These are phyloP conservation scores for Daldinia vernicosa DNA, from an alignment of 495 filamentous ascomycete genomes.

Conservation along the genomic window DNA sequence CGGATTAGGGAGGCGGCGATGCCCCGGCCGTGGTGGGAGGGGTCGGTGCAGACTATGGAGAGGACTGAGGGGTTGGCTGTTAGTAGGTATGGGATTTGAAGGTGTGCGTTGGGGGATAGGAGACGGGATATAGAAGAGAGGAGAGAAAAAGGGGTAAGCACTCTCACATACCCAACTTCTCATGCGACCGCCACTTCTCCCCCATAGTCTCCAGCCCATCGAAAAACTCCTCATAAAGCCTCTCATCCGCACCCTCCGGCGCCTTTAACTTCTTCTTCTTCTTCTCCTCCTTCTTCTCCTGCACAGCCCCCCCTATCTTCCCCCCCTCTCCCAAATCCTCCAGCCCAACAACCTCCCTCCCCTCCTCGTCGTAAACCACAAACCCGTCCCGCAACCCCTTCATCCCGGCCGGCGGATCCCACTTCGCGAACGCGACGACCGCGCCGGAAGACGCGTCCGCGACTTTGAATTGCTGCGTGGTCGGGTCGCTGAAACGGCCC, in stretches of 20 bases:
- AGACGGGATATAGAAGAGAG: background rate
- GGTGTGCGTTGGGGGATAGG: background rate
- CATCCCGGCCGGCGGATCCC: slow-evolving; percentile 33
- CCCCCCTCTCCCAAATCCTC: too few relatives aligned
- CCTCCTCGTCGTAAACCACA: slow-evolving; percentile 28
- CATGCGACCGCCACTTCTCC: slow-evolving; percentile 34
- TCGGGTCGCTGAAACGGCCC: slow-evolving; percentile 34
- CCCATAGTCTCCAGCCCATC: slow-evolving; percentile 23
- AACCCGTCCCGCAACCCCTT: slow-evolving; percentile 31
- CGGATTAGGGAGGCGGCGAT: slow-evolving; percentile 50
- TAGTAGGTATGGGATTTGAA: background rate
- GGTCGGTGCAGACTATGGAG: slow-evolving; percentile 54
- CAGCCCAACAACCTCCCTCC: background rate
- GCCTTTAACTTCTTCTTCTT: background rate
- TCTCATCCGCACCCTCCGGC: slow-evolving; percentile 36
- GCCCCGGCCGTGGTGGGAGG: slow-evolving; percentile 53
- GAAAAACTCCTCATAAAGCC: slow-evolving; percentile 30
- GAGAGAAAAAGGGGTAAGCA: background rate
- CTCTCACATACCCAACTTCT: slow-evolving; percentile 39
- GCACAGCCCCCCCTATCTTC: too few relatives aligned
- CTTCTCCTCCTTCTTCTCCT: too few relatives aligned
- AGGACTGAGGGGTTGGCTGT: slow-evolving; percentile 38
- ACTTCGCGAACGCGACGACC: slow-evolving; percentile 42
- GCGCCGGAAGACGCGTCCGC: slow-evolving; percentile 26
- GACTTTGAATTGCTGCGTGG: slow-evolving; percentile 40